Evolutionary conservation across 164 flowering plant species (phyloP).

Genomic region (Chimonanthus salicifolius): DNA sequence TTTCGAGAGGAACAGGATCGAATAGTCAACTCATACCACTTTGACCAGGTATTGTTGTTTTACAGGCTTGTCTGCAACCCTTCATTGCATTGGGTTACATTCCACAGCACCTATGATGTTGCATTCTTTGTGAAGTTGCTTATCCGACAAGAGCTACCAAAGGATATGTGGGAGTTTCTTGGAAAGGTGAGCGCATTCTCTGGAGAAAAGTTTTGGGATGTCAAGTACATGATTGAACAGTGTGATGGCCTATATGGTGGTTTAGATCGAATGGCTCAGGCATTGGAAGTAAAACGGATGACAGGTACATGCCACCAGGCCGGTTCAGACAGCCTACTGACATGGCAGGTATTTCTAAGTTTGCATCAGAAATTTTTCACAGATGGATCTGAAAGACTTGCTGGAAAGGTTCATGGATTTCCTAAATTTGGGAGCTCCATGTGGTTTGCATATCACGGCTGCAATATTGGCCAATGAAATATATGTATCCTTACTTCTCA

Average conservation of each 20-base stretch:
- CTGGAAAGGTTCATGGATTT: too few relatives aligned
- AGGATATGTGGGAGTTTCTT: slow-evolving; percentile 27
- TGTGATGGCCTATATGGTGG: slow-evolving; percentile 39
- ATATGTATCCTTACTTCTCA: too few relatives aligned
- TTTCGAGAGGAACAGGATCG: slow-evolving; percentile 34
- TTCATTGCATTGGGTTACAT: slow-evolving; percentile 39
- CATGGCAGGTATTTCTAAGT: slow-evolving; percentile 38
- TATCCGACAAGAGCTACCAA: slow-evolving; percentile 30
- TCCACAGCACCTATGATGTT: slow-evolving; percentile 56
- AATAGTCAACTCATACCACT: slow-evolving; percentile 36
- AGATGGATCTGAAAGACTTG: too few relatives aligned
- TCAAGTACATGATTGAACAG: slow-evolving; percentile 45
- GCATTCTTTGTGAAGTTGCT: slow-evolving; percentile 48
- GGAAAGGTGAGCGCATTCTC: slow-evolving; percentile 26
- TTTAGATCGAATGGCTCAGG: slow-evolving; percentile 30
- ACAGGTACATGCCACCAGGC: slow-evolving; percentile 56
- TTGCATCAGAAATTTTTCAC: slow-evolving; percentile 22
- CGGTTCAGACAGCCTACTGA: slow-evolving; percentile 56
- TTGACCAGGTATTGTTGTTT: slow-evolving; percentile 50
- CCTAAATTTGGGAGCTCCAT: too few relatives aligned
- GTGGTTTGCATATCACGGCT: too few relatives aligned
- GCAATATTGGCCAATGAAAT: too few relatives aligned
- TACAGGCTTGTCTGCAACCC: slow-evolving; percentile 26
- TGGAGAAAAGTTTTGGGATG: slow-evolving; percentile 39
- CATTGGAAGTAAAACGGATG: slow-evolving; percentile 30